phyloP scores from a whole-genome alignment of 345 rosid genomes.

The Geranium rotundifolium region DNA sequence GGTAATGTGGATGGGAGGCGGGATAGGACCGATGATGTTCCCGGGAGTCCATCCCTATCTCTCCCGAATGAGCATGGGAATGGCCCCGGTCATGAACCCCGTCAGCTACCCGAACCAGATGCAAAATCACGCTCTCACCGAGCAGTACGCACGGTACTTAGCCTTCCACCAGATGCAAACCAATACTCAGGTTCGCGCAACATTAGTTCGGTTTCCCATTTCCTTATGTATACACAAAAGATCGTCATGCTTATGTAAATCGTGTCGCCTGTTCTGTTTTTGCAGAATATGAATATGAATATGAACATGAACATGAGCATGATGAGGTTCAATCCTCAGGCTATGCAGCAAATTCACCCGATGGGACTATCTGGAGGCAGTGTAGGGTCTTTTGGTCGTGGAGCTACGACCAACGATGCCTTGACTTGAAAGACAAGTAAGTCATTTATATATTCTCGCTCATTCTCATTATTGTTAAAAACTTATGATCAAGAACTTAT shows the following conservation, averaged over 20 bases:
- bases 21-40: slow-evolving; percentile 85
- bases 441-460: not conserved
- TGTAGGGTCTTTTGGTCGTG: slow-evolving; percentile 10
- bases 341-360: slow-evolving; percentile 23
- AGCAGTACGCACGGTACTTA: slow-evolving; percentile 37
- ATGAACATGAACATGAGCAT: slow-evolving; percentile 21
- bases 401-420: slow-evolving; percentile 21
- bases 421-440: slow-evolving; percentile 19
- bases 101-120: slow-evolving; percentile 30
- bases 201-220: not conserved
- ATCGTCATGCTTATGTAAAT: not conserved
- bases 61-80: slow-evolving; percentile 42
- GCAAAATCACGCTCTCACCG: slow-evolving; percentile 25
- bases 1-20: slow-evolving; percentile 58
- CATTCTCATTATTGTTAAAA: not conserved
- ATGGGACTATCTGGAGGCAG: slow-evolving; percentile 16
- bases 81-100: slow-evolving; percentile 32
- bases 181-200: slow-evolving; percentile 31
- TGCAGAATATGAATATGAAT: slow-evolving; percentile 28
- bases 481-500: too few relatives aligned
- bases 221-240: not conserved
- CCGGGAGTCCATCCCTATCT: slow-evolving; percentile 59
- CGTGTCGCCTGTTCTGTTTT: not conserved
- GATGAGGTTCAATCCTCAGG: slow-evolving; percentile 31
- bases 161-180: slow-evolving; percentile 40